Percentiles rank a stretch among this genome's conserved stretches.
Evolutionary conservation across 2,329 filamentous ascomycete species (phyloP).

Genomic region (Colletotrichum sp.): DNA sequence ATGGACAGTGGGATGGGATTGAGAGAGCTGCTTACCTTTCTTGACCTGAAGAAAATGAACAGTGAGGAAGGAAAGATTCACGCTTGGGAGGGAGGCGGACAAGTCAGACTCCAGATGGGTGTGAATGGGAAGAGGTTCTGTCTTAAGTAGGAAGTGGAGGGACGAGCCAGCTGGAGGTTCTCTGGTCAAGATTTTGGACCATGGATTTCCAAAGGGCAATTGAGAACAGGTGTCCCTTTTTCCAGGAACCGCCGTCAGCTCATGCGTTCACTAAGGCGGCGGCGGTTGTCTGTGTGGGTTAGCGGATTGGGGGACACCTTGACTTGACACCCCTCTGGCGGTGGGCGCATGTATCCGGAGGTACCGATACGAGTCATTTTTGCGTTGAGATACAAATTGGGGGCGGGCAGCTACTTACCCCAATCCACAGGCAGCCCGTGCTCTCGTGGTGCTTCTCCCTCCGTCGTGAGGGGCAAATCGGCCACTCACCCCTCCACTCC

Average conservation of each 20-base stretch:
- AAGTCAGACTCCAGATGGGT: background rate
- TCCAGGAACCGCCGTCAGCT: conserved; percentile 20
- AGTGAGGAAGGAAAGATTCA: conserved; percentile 13
- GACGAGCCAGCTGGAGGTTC: background rate
- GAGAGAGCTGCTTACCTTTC: conserved; percentile 11
- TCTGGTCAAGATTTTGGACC: conserved; percentile 7
- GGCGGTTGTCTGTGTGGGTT: conserved; percentile 3
- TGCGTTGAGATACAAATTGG: background rate
- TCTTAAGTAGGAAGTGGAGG: conserved; percentile 14
- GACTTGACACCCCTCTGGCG: background rate
- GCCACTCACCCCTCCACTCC: background rate
- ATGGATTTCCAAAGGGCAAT: conserved; percentile 20
- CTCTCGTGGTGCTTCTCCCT: background rate
- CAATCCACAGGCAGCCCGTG: conserved; percentile 1
- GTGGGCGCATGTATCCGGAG: background rate
- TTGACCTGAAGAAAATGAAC: conserved; percentile 15
- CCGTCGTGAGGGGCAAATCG: conserved; percentile 19
- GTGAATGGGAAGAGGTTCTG: conserved; percentile 1
- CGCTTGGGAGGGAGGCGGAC: conserved; percentile 3
- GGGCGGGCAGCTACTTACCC: conserved; percentile 9
- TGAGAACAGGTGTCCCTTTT: conserved; percentile 25
- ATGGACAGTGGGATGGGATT: background rate
- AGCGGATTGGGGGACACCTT: conserved; percentile 1
- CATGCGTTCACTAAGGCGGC: conserved; percentile 21
- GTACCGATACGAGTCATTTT: background rate